These are phyloP conservation scores for Ananas comosus DNA, from an alignment of 176 grass and related monocot genomes.

Conservation along the genomic window DNA sequence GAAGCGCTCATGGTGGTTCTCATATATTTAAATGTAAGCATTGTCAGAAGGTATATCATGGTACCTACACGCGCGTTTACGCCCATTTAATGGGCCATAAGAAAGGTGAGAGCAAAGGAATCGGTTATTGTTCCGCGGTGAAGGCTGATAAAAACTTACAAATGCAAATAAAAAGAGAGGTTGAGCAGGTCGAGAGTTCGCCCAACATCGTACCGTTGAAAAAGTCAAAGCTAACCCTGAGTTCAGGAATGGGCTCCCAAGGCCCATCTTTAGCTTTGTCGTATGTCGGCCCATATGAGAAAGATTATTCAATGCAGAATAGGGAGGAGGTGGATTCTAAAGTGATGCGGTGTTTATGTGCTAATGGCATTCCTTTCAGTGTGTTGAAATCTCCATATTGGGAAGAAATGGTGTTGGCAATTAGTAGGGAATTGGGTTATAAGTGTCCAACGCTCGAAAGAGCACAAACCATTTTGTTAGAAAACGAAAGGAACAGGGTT, in stretches of 20 bases:
- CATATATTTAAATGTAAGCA: constrained; percentile 31
- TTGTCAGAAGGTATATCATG: constrained; percentile 26
- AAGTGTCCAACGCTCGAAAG: constrained; percentile 21
- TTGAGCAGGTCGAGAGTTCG: constrained; percentile 25
- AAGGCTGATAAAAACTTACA: constrained; percentile 28
- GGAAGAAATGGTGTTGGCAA: constrained; percentile 29
- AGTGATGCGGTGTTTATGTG: constrained; percentile 24
- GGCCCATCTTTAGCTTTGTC: constrained; percentile 22
- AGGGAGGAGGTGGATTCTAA: constrained; percentile 29
- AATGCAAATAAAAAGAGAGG: constrained; percentile 33
- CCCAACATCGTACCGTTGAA: constrained; percentile 24
- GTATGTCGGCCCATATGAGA: constrained; percentile 20
- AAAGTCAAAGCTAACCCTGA: constrained; percentile 23
- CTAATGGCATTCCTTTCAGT: constrained; percentile 31
- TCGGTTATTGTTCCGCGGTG: constrained; percentile 23
- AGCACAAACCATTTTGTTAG: constrained; percentile 20
- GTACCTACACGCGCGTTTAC: constrained; percentile 29
- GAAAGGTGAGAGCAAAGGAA: constrained; percentile 29
- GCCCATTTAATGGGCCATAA: constrained; percentile 31
- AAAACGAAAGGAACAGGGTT: constrained; percentile 16
- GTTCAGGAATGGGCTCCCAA: constrained; percentile 6
- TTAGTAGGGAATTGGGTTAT: constrained; percentile 28
- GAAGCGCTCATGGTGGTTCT: constrained; percentile 29
- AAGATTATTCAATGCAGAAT: constrained; percentile 15
- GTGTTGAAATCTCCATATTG: constrained; percentile 24